phyloP scores from a whole-genome alignment of 805 yeast species.

The Sugiyamaella floridensis region DNA sequence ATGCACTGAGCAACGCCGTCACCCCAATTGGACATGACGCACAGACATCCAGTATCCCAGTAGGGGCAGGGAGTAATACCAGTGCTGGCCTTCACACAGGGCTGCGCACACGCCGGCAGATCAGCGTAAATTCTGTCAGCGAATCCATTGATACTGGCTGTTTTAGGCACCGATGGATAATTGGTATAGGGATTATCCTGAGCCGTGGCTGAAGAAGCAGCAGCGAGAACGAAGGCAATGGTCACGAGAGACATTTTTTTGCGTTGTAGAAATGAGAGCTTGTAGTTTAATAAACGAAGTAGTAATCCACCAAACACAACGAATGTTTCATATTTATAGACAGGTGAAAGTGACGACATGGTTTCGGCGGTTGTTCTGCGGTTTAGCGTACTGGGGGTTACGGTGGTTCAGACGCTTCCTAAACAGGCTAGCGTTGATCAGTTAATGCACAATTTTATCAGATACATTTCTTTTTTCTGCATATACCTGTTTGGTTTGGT shows the following conservation, averaged over 20 bases:
- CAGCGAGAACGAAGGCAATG: background rate
- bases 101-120: conserved; percentile 41
- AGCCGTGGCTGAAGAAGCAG: conserved; percentile 7
- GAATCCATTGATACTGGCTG: conserved; percentile 42
- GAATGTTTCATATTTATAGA: background rate
- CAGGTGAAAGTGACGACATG: background rate
- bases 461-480: background rate
- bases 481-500: background rate
- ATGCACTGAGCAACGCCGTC: conserved; percentile 40
- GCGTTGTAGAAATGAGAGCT: background rate
- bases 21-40: conserved; percentile 44
- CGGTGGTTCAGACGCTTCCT: background rate
- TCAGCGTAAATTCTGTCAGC: conserved; percentile 37
- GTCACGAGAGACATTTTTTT: background rate
- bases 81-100: conserved; percentile 22
- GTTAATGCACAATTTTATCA: background rate
- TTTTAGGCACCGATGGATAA: conserved; percentile 40
- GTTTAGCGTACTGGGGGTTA: no score
- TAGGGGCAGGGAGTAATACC: conserved; percentile 44
- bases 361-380: no score
- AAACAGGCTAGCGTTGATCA: background rate
- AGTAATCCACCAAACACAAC: background rate
- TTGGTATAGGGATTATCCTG: conserved; percentile 24
- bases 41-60: conserved; percentile 47
- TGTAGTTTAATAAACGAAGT: background rate